Base-by-base conservation (phyloP, 805 yeast species). In the Lipomyces yamadae region DNA sequence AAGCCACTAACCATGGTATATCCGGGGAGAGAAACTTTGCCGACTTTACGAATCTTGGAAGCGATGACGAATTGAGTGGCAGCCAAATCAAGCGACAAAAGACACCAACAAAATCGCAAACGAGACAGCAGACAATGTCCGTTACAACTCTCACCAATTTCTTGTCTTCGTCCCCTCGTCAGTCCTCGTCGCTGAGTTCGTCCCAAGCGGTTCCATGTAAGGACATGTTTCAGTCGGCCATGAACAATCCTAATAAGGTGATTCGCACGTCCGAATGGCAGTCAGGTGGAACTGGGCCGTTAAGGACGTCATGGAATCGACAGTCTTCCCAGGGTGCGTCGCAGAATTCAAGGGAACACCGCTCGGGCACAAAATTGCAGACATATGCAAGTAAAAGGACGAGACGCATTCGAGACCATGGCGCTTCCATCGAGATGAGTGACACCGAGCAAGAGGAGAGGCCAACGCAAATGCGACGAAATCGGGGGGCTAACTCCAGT, bases 211-310 rank as follows among this genome's bases (percentile, higher is more conserved):
- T n/a, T 15, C 48, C 24, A n/a, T 15, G 13, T 42, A 42, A 42
- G 18, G 48, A 42, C 18, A 13, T 13, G 48, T 4, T 42, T 42
- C 48, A 15, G 48, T 42, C 48, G 13, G 48, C 48, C 8, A 18
- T 1, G 48, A 10, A 42, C 15, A 42, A 42, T 42, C 48, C 48
- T 11, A 15, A 42, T 42, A 15, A 42, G 8, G 48, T 15, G 15
- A 42, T 15, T 42, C 24, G 24, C 5, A 15, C 48, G 48, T 42
- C 48, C 10, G 48, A 42, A 42, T 42, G 48, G 48, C 48, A 42
- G 29, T 42, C 48, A 42, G 48, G 48, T 42, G 48, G 48, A 42
- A 42, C 48, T 42, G 24, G 48, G n/a, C 48, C 29, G 48, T n/a
- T n/a, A 10, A 42, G 48, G 7, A 42, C 48, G 10, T 42, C 48